Base-by-base conservation (phyloP, 352 stramenopile genomes). In the Phytophthora brassicae region DNA sequence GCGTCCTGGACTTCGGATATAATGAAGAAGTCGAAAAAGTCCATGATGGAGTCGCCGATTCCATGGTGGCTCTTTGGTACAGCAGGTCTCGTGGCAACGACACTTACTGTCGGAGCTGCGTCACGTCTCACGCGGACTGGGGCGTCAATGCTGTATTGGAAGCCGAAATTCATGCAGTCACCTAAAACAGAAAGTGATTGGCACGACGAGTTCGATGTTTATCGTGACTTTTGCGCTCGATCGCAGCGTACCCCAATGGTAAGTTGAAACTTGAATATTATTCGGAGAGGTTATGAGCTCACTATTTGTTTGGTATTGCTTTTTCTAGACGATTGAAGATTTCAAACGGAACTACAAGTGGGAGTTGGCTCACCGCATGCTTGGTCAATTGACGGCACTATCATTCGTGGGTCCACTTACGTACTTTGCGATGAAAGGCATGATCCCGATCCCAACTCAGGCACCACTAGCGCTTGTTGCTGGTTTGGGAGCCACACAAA, bases 321-420 rank as follows among this genome's bases (percentile, higher is more conserved):
- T 61, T 39, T 23, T 39, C 4, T 57, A 91, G 96, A 97, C 80
- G 6, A 62, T 98, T 14, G 93, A 98, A 1, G 96, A 99, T 19
- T 99, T 99, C 66, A 97, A 98, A 68, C 88, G 75, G 11, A 98
- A 98, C 61, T 98, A 96, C 72, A 97, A 88, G 56, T 91, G 79
- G 76, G 88, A 97, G 64, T 88, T 77, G 26, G 64, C 88, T 44
- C 97, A 99, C 75, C 81, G 96, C 7, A 96, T 98, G 77, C 79
- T 98, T 6, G 96, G 97, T 16, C 66, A 97, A 36, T 65, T 84
- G 14, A 92, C 98, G 6, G 94, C 94, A 12, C 59, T 99, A 4
- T 76, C 89, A 19, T 99, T 98, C 67, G 71, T 81, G 17, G 72
- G 87, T 0, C 96, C 96, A 1, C 83, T 97, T 24, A 63, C 78